Conservation (phyloP, 2,329 filamentous ascomycete genomes). For the Fusarium napiforme region DNA sequence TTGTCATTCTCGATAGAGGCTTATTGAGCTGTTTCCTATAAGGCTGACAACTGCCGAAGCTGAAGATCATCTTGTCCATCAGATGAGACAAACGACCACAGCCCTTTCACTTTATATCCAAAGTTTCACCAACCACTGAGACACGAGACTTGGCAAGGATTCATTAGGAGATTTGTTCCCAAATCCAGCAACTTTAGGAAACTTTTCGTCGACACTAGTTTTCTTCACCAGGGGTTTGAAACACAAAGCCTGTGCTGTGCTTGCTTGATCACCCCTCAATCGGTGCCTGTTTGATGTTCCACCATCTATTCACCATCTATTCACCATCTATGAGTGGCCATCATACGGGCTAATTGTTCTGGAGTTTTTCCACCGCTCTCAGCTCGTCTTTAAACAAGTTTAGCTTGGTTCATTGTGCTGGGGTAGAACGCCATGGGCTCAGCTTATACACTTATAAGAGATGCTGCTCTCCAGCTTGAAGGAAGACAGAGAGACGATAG, state of each 20-base stretch:
- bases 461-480: not conserved
- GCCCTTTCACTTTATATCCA: conserved; percentile 2
- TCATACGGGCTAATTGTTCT: not conserved
- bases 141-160: not conserved
- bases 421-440: not conserved
- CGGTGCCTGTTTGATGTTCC: conserved; percentile 35
- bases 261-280: conserved; percentile 27
- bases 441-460: conserved; percentile 39
- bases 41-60: conserved; percentile 9
- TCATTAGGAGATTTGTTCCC: conserved; percentile 4
- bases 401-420: conserved; percentile 13
- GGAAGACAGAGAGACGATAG: conserved; percentile 8
- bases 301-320: not conserved
- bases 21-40: not conserved
- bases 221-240: conserved; percentile 34
- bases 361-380: conserved; percentile 38
- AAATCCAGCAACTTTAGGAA: not conserved
- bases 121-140: not conserved
- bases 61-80: conserved; percentile 10
- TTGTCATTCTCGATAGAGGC: not conserved
- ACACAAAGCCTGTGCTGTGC: conserved; percentile 27
- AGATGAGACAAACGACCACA: conserved; percentile 14
- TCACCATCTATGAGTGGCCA: conserved; percentile 24
- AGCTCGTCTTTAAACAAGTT: conserved; percentile 10
- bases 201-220: conserved; percentile 7